These are phyloP conservation scores for Trypanosoma melophagium DNA, from an alignment of 208 protist genomes.

Conservation along the genomic window DNA sequence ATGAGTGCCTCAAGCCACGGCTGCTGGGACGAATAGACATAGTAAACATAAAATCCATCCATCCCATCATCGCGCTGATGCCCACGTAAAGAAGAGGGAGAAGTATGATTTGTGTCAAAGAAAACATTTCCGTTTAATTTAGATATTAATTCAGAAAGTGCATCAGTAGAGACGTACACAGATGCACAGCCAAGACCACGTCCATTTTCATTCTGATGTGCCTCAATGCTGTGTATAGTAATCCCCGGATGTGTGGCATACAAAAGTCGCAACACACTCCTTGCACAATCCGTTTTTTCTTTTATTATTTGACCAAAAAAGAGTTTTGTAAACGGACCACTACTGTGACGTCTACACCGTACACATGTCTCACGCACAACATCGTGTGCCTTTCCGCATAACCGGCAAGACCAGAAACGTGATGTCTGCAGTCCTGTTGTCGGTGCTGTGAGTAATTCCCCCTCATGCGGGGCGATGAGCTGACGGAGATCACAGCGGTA, in stretches of 20 bases:
- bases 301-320: conserved; percentile 65
- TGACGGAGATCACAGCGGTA: conserved; percentile 47
- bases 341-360: conserved; percentile 39
- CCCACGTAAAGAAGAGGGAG: too few species aligned
- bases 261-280: conserved; percentile 48
- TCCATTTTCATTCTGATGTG: conserved; percentile 30
- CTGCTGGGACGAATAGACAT: conserved; percentile 62
- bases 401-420: conserved; percentile 54
- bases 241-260: conserved; percentile 55
- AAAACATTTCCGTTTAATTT: conserved; percentile 68
- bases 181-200: conserved; percentile 55
- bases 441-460: conserved; percentile 42
- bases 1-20: conserved; percentile 50
- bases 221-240: conserved; percentile 52
- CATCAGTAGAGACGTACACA: conserved; percentile 52
- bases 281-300: conserved; percentile 39
- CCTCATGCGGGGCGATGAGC: conserved; percentile 11
- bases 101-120: conserved; percentile 45
- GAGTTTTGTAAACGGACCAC: conserved; percentile 43
- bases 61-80: too few species aligned
- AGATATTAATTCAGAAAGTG: conserved; percentile 33
- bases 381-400: conserved; percentile 51
- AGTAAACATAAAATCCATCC: conserved; percentile 44
- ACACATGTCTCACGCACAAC: conserved; percentile 59
- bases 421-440: conserved; percentile 39